Evolutionary conservation across 106 monocot species (phyloP).

Genomic region (Ottelia alismoides): DNA sequence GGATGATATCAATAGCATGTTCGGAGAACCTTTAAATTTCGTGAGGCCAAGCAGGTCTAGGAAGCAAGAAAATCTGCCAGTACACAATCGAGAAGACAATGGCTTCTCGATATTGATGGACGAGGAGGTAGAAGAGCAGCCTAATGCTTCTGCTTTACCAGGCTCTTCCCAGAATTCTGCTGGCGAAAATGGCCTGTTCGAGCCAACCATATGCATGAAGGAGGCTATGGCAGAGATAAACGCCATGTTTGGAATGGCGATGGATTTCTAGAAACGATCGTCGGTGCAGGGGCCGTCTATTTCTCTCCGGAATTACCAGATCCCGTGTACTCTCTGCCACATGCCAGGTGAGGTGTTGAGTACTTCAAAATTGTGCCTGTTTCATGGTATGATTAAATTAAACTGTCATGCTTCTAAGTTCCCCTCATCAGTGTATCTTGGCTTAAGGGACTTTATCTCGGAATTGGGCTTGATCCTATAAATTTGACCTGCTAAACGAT

Average conservation of each 20-base stretch:
- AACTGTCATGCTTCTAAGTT: too few species aligned
- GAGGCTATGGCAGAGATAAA: slow-evolving; percentile 87
- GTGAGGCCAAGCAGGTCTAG: slow-evolving; percentile 18
- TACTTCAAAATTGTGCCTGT: too few species aligned
- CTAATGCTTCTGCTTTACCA: neutral
- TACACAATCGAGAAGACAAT: slow-evolving; percentile 9
- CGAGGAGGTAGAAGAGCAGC: slow-evolving; percentile 25
- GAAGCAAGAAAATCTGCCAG: slow-evolving; percentile 13
- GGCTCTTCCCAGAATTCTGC: slow-evolving; percentile 1
- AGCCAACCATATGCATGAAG: slow-evolving; percentile 73
- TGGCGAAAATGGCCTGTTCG: slow-evolving; percentile 37
- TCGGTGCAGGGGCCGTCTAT: too few species aligned
- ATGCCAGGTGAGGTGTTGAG: too few species aligned
- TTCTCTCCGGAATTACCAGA: too few species aligned
- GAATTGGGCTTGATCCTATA: too few species aligned
- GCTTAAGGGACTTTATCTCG: too few species aligned
- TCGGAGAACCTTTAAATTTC: slow-evolving; percentile 60
- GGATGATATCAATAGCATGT: slow-evolving; percentile 86
- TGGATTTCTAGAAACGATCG: slow-evolving; percentile 44
- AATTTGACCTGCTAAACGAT: too few species aligned
- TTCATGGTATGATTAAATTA: too few species aligned
- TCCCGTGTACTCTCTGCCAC: too few species aligned
- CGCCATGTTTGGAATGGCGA: slow-evolving; percentile 69
- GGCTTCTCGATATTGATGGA: slow-evolving; percentile 58
- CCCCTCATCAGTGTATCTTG: too few species aligned